Evolutionary conservation across 805 yeast species (phyloP).

Genomic region (Saccharomycopsis schoenii): DNA sequence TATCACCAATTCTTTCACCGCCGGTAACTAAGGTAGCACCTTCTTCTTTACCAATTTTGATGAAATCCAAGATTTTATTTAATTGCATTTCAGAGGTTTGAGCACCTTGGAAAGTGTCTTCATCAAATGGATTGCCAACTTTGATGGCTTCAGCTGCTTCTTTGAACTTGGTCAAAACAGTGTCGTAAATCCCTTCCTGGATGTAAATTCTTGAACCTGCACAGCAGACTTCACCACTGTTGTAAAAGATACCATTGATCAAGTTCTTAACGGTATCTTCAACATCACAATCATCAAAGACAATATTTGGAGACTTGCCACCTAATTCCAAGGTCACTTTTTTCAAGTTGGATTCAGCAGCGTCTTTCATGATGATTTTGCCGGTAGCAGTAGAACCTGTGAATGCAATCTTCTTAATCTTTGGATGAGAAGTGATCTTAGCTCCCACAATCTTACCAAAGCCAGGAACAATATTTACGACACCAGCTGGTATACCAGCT

Average conservation of each 20-base stretch:
- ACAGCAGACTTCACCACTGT: slow-evolving; percentile 93
- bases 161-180: slow-evolving; percentile 53
- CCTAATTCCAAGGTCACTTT: slow-evolving; percentile 92
- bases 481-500: slow-evolving; percentile 91
- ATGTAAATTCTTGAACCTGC: slow-evolving; percentile 90
- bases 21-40: slow-evolving; percentile 74
- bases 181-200: slow-evolving; percentile 76
- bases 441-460: slow-evolving; percentile 80
- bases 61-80: slow-evolving; percentile 66
- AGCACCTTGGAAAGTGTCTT: slow-evolving; percentile 79
- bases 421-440: slow-evolving; percentile 67
- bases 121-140: slow-evolving; percentile 80
- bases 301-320: slow-evolving; percentile 90
- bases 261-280: slow-evolving; percentile 68
- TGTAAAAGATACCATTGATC: slow-evolving; percentile 77
- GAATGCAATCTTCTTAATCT: slow-evolving; percentile 83
- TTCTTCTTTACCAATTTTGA: slow-evolving; percentile 67
- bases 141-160: slow-evolving; percentile 43
- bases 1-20: slow-evolving; percentile 50
- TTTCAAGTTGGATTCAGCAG: slow-evolving; percentile 75
- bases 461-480: slow-evolving; percentile 78
- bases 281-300: slow-evolving; percentile 77
- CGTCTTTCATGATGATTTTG: slow-evolving; percentile 66
- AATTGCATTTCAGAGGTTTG: slow-evolving; percentile 78
- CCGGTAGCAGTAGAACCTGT: slow-evolving; percentile 96